Base-by-base conservation (phyloP, 192 early-diverging fungal genomes). In the Coemansia sp. region DNA sequence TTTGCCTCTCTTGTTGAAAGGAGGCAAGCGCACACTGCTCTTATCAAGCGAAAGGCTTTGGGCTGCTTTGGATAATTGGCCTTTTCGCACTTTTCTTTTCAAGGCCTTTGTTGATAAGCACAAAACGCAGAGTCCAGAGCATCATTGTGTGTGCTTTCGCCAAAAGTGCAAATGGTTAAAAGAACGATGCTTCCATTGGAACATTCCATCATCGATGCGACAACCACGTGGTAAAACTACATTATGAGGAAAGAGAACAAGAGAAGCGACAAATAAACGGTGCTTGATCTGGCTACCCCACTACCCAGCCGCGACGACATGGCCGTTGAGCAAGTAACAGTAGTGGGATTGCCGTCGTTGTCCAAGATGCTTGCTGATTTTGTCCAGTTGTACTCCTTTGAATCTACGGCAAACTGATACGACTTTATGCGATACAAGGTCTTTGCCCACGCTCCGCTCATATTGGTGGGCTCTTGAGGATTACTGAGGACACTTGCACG, bases 381-480 rank as follows among this genome's bases (percentile, higher is more conserved):
- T 13, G 39, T 63, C 72, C 76, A 85, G 41, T 71, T 73, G 59
- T 65, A 72, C 60, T 77, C 41, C 4, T 48, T 56, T 13, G 65
- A 57, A 1, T 67, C 59, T 9, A 84, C 13, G n/a, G 69, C 67
- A 67, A 77, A 69, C n/a, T 73, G 40, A 68, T 88, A 88, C 1
- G 81, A 85, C 50, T 79, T 70, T 19, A 85, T 78, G 29, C 87
- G 74, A 39, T 77, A 75, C 17, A 69, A 13, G n/a, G 75, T 76
- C 21, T 67, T 40, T 16, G 75, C 70, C 87, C 87, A 88, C 11
- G 64, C 70, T 3, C 66, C 73, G 10, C 62, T 70, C 24, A 69
- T 62, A 36, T 80, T 79, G 6, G 67, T 69, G 10, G 39, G 36
- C 6, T 80, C 67, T 40, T 69, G 53, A 7, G 86, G 79, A 54